phyloP scores from a whole-genome alignment of 2,329 filamentous ascomycete species.

The Claviceps quebecensis region DNA sequence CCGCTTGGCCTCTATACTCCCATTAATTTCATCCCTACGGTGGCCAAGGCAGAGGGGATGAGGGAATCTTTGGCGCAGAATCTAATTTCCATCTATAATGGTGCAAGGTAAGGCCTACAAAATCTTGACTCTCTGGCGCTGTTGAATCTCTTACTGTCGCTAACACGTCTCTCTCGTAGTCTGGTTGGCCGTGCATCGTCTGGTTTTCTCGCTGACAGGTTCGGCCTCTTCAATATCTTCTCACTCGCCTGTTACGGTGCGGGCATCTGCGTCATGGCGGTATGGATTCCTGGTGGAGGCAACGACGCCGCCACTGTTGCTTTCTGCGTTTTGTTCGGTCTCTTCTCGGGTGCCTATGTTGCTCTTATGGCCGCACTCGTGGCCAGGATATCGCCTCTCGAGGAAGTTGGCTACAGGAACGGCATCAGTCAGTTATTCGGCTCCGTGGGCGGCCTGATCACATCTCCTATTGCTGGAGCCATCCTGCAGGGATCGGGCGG shows the following conservation, averaged over 20 bases:
- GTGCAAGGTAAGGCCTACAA: conserved; percentile 6
- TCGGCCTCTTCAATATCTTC: conserved; percentile 17
- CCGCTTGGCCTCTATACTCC: conserved; percentile 18
- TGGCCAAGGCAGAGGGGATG: conserved; percentile 9
- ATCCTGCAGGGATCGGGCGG: conserved; percentile 9
- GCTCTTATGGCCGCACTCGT: conserved; percentile 14
- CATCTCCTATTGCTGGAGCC: conserved; percentile 11
- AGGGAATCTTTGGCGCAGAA: conserved; percentile 9
- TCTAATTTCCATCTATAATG: conserved; percentile 13
- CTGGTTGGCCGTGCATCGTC: conserved; percentile 12
- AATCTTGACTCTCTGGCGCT: too few species aligned
- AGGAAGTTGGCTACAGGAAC: conserved; percentile 39
- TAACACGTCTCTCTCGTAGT: conserved; percentile 1
- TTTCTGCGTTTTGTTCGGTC: conserved; percentile 17
- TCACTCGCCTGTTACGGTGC: conserved; percentile 29
- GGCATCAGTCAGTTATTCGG: conserved; percentile 19
- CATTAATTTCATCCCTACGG: conserved; percentile 14
- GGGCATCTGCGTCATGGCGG: conserved; percentile 14
- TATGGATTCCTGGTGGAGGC: conserved; percentile 20
- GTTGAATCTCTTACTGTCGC: too few species aligned
- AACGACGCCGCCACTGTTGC: conserved; percentile 11
- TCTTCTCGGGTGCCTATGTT: conserved; percentile 17
- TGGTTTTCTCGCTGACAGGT: conserved; percentile 11
- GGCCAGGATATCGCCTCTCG: conserved; percentile 36
- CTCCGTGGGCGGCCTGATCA: conserved; percentile 9